Evolutionary conservation across 257 asterid genomes (phyloP), one percentile per base, ranked within the genome.

Genomic region (Mentha longifolia): DNA sequence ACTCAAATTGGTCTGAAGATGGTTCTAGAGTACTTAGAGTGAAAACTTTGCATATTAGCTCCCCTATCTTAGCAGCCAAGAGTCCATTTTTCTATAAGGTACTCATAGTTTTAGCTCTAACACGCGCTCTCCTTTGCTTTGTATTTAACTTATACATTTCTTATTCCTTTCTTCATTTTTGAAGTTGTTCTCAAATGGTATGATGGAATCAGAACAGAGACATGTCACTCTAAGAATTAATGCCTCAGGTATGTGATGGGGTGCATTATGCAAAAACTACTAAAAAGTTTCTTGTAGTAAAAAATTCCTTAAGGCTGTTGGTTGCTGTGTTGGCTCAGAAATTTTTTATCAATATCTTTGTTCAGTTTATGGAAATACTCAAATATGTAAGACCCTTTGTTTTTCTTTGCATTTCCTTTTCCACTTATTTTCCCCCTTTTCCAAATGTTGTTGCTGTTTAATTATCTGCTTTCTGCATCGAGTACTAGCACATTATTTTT

Each of bases 201-300:
- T 95, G 97, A 90, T 84, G 89, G 99, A 95, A 79, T 95, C 99
- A 5, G 99, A 95, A 83, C 98, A 91, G 86, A 83, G 99, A 75
- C 96, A 89, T 46, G 98, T 95, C 63, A 89, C 97, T 64, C 89
- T 95, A 62, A 83, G 97, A 80, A 88, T 95, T 70, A 79, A 78
- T 76, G 92, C 89, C 68, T 95, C 99, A 67, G 99, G 99, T 94
- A 85, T 22, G 80, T 61, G 12, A n/a, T 60, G 42, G 54, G 11
- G 58, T 74, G 28, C 55, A 62, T 10, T 42, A 39, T 39, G 56
- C 42, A 16, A 31, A 75, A 68, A 39, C 28, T 35, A n/a, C 16
- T 6, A 14, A 25, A 52, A 50, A 47, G 54, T 45, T 74, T 33
- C 61, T 68, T 70, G 56, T 58, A 61, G 10, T 55, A 45, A 39